Conservation (phyloP, 306 rosid genomes). For the Alnus glutinosa region DNA sequence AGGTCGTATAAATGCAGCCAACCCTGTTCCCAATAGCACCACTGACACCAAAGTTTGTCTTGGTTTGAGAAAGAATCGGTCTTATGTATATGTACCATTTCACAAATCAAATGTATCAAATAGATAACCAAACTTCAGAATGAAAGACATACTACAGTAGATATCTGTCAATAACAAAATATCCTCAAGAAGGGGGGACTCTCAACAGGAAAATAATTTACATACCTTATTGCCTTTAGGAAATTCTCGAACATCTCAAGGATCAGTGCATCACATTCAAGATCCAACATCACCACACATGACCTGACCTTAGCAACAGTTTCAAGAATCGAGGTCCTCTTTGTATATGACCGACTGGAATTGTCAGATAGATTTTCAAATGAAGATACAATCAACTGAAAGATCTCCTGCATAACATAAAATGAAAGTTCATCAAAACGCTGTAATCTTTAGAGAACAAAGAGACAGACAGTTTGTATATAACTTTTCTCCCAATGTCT, state of each 20-base stretch:
- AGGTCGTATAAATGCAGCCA: background rate
- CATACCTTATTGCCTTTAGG: conserved; percentile 73
- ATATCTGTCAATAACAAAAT: background rate
- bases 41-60: background rate
- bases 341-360: conserved; percentile 61
- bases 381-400: conserved; percentile 82
- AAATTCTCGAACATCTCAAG: conserved; percentile 90
- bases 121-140: background rate
- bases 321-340: conserved; percentile 77
- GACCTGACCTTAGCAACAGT: conserved; percentile 93
- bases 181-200: background rate
- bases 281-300: conserved; percentile 94
- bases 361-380: conserved; percentile 77
- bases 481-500: background rate
- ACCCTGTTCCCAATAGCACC: background rate
- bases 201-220: background rate
- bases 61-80: background rate
- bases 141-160: background rate
- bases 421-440: conserved; percentile 1
- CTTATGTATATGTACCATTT: background rate
- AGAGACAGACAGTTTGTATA: background rate
- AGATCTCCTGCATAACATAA: conserved; percentile 63
- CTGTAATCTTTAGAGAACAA: background rate
- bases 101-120: background rate
- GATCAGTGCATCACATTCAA: conserved; percentile 82